These are phyloP conservation scores for Domatiomyces globalis DNA, from an alignment of 2,329 filamentous ascomycete species.

Conservation along the genomic window DNA sequence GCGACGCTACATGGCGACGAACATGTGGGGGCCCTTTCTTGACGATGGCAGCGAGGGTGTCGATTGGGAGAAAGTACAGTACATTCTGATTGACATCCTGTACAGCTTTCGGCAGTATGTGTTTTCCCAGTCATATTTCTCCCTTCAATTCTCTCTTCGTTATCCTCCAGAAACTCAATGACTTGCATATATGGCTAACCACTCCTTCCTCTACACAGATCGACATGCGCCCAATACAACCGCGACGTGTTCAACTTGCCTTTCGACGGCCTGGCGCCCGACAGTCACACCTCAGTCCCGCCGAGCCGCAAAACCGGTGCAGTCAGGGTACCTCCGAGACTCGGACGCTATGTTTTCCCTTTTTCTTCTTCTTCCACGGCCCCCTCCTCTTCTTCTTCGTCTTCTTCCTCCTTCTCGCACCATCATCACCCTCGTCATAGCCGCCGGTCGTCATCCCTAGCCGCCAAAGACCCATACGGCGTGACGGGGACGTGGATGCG, in stretches of 20 bases:
- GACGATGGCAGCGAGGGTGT: constrained; percentile 47
- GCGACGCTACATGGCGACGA: constrained; percentile 48
- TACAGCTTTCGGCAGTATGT: constrained; percentile 43
- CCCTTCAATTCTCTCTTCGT: constrained; percentile 3
- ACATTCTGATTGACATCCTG: constrained; percentile 54
- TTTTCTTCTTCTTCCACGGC: neutral
- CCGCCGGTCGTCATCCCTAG: constrained; percentile 23
- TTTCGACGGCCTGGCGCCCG: constrained; percentile 17
- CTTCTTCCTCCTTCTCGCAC: neutral
- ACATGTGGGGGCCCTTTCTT: constrained; percentile 58
- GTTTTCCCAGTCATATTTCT: neutral
- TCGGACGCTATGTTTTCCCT: neutral
- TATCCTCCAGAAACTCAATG: too few species aligned
- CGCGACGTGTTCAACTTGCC: constrained; percentile 13
- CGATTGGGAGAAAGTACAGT: constrained; percentile 71
- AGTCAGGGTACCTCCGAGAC: neutral
- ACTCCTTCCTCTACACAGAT: neutral
- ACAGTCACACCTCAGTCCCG: constrained; percentile 13
- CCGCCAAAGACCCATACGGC: constrained; percentile 53
- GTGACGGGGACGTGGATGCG: constrained; percentile 59
- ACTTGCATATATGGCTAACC: neutral
- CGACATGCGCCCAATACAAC: constrained; percentile 13
- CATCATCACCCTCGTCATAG: neutral
- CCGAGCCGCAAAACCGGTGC: constrained; percentile 20
- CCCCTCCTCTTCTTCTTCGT: neutral